Conservation (phyloP, 2,329 filamentous ascomycete genomes). For the Alternaria sp. region DNA sequence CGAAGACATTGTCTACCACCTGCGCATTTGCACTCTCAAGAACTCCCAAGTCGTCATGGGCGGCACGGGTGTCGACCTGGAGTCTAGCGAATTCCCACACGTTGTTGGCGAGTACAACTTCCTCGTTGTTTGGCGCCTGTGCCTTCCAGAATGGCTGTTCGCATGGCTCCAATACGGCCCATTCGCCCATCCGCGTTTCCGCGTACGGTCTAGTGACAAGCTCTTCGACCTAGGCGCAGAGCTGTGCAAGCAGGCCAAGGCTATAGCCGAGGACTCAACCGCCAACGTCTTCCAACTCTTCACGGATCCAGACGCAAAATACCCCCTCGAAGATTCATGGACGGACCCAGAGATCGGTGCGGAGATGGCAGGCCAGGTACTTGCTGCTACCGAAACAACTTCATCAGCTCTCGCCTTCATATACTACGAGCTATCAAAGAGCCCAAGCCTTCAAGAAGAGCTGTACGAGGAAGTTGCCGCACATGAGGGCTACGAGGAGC, state of each 20-base stretch:
- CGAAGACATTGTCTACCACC: constrained; percentile 29
- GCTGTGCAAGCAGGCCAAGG: constrained; percentile 19
- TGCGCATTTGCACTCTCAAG: constrained; percentile 24
- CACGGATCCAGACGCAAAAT: constrained; percentile 21
- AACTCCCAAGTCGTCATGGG: constrained; percentile 30
- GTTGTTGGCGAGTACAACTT: constrained; percentile 30
- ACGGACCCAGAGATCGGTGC: constrained; percentile 20
- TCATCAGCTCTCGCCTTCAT: constrained; percentile 28
- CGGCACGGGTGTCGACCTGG: constrained; percentile 22
- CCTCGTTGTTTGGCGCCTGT: constrained; percentile 27
- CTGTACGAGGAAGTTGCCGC: constrained; percentile 17
- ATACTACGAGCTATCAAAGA: constrained; percentile 27
- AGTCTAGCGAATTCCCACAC: constrained; percentile 17
- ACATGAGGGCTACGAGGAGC: constrained; percentile 26
- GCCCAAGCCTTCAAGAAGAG: constrained; percentile 19
- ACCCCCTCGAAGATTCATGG: constrained; percentile 24
- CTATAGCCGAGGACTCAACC: background rate
- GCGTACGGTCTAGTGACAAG: constrained; percentile 26
- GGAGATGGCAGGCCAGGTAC: constrained; percentile 29
- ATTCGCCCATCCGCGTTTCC: constrained; percentile 21
- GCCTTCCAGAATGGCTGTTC: constrained; percentile 28
- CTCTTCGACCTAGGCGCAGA: constrained; percentile 23
- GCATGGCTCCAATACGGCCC: constrained; percentile 23
- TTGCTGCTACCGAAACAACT: constrained; percentile 27
- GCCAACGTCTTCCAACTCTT: constrained; percentile 21